Base-by-base conservation (phyloP, 2,329 filamentous ascomycete species). In the Cladosporium colombiae region DNA sequence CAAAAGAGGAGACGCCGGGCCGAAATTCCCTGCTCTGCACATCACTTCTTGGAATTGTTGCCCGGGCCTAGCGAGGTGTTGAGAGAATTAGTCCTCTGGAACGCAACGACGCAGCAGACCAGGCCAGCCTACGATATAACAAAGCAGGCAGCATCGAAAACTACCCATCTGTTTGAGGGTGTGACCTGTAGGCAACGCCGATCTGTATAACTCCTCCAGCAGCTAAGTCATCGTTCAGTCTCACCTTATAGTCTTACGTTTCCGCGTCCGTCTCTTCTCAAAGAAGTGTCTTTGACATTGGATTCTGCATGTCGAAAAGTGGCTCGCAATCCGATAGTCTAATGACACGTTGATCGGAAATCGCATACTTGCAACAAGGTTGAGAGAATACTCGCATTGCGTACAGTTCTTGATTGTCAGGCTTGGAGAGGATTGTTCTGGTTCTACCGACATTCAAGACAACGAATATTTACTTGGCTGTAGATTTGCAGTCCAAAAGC, bases 21-120 rank as follows among this genome's bases (percentile, higher is more conserved):
- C 55, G 55, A 57, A 57, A 57, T 57, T 57, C 55, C 55, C 23
- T 40, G 31, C n/a, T 35, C 53, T 27, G 29, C 53, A 57, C 53
- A 37, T 57, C 29, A 35, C 29, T 57, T 14, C 49, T 53, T 18
- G 23, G 49, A 53, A 53, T 16, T 29, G 23, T 18, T 29, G 49
- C 18, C 23, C 23, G 29, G 23, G 10, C 40, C n/a, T 10, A 46
- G 40, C n/a, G n/a, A 21, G n/a, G 2, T 46, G n/a, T 7, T 21
- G 18, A 46, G 8, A 46, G 40, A 46, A n/a, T 21, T 13, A 21
- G 40, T 46, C n/a, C 3, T 16, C 40, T 21, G n/a, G 40, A 21
- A 46, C 8, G 8, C n/a, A 21, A 46, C 40, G 40, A 46, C 40
- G n/a, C n/a, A 46, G 8, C n/a, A 46, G 40, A 46, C 40, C 40